Evolutionary conservation across 768 basidiomycete species (phyloP), one percentile per base, ranked within the genome.

Genomic region (Termitomyces sp.): DNA sequence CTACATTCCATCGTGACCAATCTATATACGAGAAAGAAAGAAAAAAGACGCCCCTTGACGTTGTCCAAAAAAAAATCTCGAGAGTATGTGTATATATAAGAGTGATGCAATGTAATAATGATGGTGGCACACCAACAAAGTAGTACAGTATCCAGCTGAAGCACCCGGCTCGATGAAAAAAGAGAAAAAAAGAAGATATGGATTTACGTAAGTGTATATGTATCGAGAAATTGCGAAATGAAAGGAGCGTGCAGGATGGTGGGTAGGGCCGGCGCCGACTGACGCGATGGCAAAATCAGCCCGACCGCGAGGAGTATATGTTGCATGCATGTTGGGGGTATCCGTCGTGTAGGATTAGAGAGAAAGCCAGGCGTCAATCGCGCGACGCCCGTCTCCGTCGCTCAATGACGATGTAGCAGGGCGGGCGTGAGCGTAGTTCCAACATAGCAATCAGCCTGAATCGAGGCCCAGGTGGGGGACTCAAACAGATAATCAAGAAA

Each of bases 251-350:
- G 48, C 14, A 11, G 41, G 32, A 38, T 12, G 32, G 42, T 31
- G 32, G 45, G 12, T 23, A 41, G 46, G 53, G 27, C 55, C 47
- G 29, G 55, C 38, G 34, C 45, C 35, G 48, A 45, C 42, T 12
- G 52, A 43, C 52, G 44, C 25, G 19, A 52, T 21, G 32, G 40
- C 59, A 47, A 54, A 49, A 27, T 37, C 59, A 56, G 59, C 54
- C 54, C 41, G 51, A 42, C 34, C 14, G 38, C 25, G 25, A 42
- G 49, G 19, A 50, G 52, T 48, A 53, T 48, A 40, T 29, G 29
- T 4, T 37, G 14, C 25, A n/a, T 41, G 25, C 23, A 25, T 34
- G 23, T 43, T 37, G 41, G 40, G 49, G 51, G 55, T 59, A 59
- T 59, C 48, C 40, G 41, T 35, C 17, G 29, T 54, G 4, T 29